phyloP scores from a whole-genome alignment of 1,284 basidiomycete species.

The Trichosporon coremiiforme region DNA sequence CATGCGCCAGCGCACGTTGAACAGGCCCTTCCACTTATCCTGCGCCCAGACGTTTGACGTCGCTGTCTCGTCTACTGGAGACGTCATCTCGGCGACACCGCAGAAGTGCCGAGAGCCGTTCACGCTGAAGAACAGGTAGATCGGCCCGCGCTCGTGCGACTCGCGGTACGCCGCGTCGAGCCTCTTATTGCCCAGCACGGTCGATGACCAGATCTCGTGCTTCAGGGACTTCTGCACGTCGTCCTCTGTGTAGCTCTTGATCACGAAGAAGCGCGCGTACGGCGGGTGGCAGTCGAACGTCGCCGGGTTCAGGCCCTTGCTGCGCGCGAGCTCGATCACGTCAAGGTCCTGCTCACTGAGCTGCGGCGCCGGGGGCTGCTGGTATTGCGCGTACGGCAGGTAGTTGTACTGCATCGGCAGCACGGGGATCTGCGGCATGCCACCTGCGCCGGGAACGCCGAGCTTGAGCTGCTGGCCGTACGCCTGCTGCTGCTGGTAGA shows the following conservation, averaged over 20 bases:
- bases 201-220: constrained; percentile 97
- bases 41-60: constrained; percentile 86
- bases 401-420: constrained; percentile 24
- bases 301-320: constrained; percentile 87
- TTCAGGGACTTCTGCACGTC: constrained; percentile 96
- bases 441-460: constrained; percentile 25
- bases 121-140: constrained; percentile 95
- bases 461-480: constrained; percentile 31
- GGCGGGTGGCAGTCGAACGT: constrained; percentile 78
- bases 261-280: constrained; percentile 86
- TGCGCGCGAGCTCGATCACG: constrained; percentile 78
- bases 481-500: constrained; percentile 36
- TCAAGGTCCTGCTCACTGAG: constrained; percentile 61
- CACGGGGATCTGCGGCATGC: constrained; percentile 19
- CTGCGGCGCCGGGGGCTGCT: constrained; percentile 4
- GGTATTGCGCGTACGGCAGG: constrained; percentile 23
- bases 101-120: constrained; percentile 96
- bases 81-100: constrained; percentile 94
- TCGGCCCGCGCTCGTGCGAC: constrained; percentile 77
- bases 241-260: constrained; percentile 97
- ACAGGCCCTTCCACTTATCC: constrained; percentile 97
- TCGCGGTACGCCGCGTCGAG: constrained; percentile 95
- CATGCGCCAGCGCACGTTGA: constrained; percentile 93
- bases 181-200: constrained; percentile 91
- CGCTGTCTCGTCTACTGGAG: constrained; percentile 63